These are phyloP conservation scores for Taxillus chinensis DNA, from an alignment of 164 flowering plant genomes.

Conservation along the genomic window DNA sequence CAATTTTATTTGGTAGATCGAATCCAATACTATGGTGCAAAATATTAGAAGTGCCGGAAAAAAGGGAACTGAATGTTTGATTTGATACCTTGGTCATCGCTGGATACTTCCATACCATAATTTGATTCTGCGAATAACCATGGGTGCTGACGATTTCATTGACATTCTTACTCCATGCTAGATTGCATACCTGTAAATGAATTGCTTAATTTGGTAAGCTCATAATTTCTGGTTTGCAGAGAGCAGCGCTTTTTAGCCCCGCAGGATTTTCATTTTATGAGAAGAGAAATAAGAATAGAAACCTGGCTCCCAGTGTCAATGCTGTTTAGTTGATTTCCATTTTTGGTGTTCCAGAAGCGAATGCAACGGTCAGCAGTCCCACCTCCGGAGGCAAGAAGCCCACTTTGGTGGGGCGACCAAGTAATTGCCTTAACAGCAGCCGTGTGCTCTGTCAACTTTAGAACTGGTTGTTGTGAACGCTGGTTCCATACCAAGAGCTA, in stretches of 20 bases:
- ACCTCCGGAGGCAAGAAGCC: conserved; percentile 98
- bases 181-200: conserved; percentile 75
- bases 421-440: conserved; percentile 98
- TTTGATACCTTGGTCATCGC: conserved; percentile 65
- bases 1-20: not conserved
- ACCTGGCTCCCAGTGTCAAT: conserved; percentile 98
- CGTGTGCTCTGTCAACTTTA: conserved; percentile 80
- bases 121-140: conserved; percentile 96
- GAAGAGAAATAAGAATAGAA: not conserved
- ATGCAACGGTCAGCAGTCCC: conserved; percentile 98
- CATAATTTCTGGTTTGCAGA: not conserved
- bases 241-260: too few species aligned
- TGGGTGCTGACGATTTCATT: conserved; percentile 97
- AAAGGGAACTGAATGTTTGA: too few species aligned
- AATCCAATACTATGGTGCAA: too few species aligned
- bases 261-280: too few species aligned
- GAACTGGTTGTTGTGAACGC: conserved; percentile 72
- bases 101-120: conserved; percentile 99
- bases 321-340: conserved; percentile 65
- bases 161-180: conserved; percentile 94
- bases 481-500: conserved; percentile 97
- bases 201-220: not conserved
- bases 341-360: conserved; percentile 95
- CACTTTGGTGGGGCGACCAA: conserved; percentile 96
- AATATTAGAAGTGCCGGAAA: too few species aligned